Base-by-base conservation (phyloP, 345 rosid genomes). In the Eucalyptus sp. region DNA sequence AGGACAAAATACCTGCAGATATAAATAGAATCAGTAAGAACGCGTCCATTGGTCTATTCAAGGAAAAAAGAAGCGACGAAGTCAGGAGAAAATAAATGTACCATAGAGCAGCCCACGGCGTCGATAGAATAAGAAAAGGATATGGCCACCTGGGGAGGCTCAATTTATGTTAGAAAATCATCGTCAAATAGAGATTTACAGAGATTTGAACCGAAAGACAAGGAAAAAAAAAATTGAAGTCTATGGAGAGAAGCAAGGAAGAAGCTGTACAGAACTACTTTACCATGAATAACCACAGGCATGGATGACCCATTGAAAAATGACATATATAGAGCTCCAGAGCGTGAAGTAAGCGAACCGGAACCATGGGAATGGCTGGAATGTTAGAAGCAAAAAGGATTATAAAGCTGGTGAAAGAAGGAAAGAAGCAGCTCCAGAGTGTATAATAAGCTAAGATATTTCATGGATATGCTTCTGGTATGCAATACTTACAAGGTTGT, bases 251-350 rank as follows among this genome's bases (percentile, higher is more conserved):
- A 50, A 37, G 37, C 31, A 24, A 62, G 87, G n/a, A 46, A 46
- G 46, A 60, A 44, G 31, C 48, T 76, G 48, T 41, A 41, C 15
- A 51, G 84, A 16, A 17, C 62, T 22, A 85, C 80, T 87, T 90
- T 94, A 97, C 99, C 97, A 94, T 86, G 96, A 91, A 89, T 95
- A 91, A 11, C 99, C 97, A 89, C 95, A 93, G 81, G 97, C 96
- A 89, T 96, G 99, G 89, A 97, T 91, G 87, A 94, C 92, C 99
- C 99, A 98, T 87, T 97, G 98, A 92, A 96, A 95, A 86, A 95
- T 90, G 83, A 95, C 92, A 43, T 98, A 98, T 62, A 95, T 66
- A 86, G 97, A 94, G 91, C 97, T 96, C 98, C 97, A 98, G 83
- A 89, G 94, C 50, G 96, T 92, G 88, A 96, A 98, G 88, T 98